phyloP scores from a whole-genome alignment of 2,329 filamentous ascomycete genomes.

The Pseudogymnoascus sp. region DNA sequence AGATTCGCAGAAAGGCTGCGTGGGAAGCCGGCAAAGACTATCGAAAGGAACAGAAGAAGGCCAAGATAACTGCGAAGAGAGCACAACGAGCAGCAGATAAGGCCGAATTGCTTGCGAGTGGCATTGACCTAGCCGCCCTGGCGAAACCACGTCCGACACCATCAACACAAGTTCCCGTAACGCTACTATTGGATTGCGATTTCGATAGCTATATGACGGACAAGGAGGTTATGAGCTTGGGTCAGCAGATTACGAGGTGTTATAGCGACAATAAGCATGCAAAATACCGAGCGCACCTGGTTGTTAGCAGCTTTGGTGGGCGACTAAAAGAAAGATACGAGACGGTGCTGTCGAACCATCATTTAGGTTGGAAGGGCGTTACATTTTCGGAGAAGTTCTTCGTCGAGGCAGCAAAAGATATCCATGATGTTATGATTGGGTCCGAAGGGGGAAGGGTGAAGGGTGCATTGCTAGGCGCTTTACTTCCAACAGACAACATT shows the following conservation, averaged over 20 bases:
- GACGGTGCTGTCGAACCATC: constrained; percentile 61
- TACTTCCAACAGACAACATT: not conserved
- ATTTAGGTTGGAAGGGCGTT: constrained; percentile 74
- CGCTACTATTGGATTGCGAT: constrained; percentile 82
- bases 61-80: constrained; percentile 45
- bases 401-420: constrained; percentile 56
- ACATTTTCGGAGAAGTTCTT: constrained; percentile 71
- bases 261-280: constrained; percentile 82
- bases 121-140: constrained; percentile 30
- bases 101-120: constrained; percentile 37
- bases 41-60: constrained; percentile 47
- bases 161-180: constrained; percentile 60
- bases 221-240: constrained; percentile 76
- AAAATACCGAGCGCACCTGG: constrained; percentile 62
- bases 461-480: constrained; percentile 33
- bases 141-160: constrained; percentile 17
- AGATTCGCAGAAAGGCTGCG: constrained; percentile 60
- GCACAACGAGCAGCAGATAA: constrained; percentile 41
- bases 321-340: constrained; percentile 74
- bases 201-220: constrained; percentile 88
- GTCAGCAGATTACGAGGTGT: constrained; percentile 74
- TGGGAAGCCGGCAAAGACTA: constrained; percentile 69
- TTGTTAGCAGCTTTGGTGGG: constrained; percentile 72
- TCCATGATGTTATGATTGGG: constrained; percentile 61
- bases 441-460: constrained; percentile 49